Conservation (phyloP, 2,329 filamentous ascomycete genomes). For the Aspergillus candidus region DNA sequence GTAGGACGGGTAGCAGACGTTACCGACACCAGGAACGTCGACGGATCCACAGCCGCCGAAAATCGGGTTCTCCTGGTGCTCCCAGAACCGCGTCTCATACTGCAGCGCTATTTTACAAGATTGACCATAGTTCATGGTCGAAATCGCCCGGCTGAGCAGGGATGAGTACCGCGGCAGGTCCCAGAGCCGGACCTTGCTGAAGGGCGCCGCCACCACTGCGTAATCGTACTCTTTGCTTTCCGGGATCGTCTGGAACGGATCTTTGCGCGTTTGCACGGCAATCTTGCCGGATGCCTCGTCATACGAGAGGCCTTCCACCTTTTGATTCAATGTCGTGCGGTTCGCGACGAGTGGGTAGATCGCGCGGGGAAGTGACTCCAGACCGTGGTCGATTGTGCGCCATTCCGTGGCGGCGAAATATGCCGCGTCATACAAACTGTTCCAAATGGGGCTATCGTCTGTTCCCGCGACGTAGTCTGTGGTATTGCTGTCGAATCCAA, state of each 20-base stretch:
- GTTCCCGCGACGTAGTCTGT: slow-evolving; percentile 49
- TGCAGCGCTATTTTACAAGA: slow-evolving; percentile 58
- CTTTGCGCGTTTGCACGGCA: slow-evolving; percentile 51
- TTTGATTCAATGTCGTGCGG: slow-evolving; percentile 51
- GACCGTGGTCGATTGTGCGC: slow-evolving; percentile 59
- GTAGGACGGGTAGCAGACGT: slow-evolving; percentile 33
- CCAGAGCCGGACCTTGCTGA: slow-evolving; percentile 59
- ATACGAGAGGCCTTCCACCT: slow-evolving; percentile 53
- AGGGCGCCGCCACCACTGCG: slow-evolving; percentile 59
- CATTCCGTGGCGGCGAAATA: slow-evolving; percentile 57
- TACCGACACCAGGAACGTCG: slow-evolving; percentile 26
- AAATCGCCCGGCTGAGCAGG: slow-evolving; percentile 46
- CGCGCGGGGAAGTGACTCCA: slow-evolving; percentile 54
- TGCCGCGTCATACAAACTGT: slow-evolving; percentile 49
- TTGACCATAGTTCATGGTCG: slow-evolving; percentile 45
- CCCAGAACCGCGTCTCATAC: slow-evolving; percentile 60
- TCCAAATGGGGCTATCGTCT: slow-evolving; percentile 43
- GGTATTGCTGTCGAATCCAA: slow-evolving; percentile 50
- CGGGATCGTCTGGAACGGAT: slow-evolving; percentile 34
- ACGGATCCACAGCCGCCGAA: slow-evolving; percentile 48
- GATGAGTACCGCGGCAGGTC: slow-evolving; percentile 50
- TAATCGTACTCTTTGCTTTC: slow-evolving; percentile 57
- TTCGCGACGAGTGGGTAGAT: slow-evolving; percentile 58
- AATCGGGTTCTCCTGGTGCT: slow-evolving; percentile 51
- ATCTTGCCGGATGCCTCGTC: slow-evolving; percentile 48